These are phyloP conservation scores for Mytilinidion resinicola DNA, from an alignment of 495 filamentous ascomycete genomes.

Conservation along the genomic window DNA sequence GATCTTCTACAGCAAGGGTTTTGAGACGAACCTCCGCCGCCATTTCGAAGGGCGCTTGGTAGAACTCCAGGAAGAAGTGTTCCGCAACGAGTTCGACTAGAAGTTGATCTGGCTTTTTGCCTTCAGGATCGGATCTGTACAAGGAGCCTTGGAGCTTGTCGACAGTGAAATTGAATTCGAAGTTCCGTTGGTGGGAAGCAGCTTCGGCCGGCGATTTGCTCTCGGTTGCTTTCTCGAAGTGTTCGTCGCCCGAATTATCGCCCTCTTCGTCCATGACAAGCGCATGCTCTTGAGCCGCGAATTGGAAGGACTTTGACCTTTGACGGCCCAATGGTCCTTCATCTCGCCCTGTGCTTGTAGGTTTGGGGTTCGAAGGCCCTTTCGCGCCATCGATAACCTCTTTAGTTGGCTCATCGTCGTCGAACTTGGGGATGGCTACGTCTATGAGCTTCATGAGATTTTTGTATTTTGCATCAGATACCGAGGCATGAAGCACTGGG, in stretches of 20 bases:
- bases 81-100: conserved; percentile 89
- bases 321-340: conserved; percentile 41
- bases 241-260: conserved; percentile 52
- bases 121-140: conserved; percentile 77
- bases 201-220: conserved; percentile 48
- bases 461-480: conserved; percentile 94
- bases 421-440: conserved; percentile 84
- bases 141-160: conserved; percentile 88
- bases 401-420: conserved; percentile 43
- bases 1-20: conserved; percentile 86
- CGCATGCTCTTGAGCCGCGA: conserved; percentile 60
- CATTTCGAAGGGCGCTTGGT: conserved; percentile 84
- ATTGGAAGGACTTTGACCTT: conserved; percentile 57
- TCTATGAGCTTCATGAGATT: conserved; percentile 92
- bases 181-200: conserved; percentile 76
- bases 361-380: conserved; percentile 24
- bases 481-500: conserved; percentile 82
- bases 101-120: conserved; percentile 67
- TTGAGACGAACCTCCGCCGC: conserved; percentile 80
- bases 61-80: conserved; percentile 78
- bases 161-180: conserved; percentile 93
- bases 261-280: conserved; percentile 71
- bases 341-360: conserved; percentile 25
- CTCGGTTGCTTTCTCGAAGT: conserved; percentile 57
- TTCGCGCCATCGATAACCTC: conserved; percentile 20